These are phyloP conservation scores for Raphanus hybrid DNA, from an alignment of 441 rosid genomes.

Conservation along the genomic window DNA sequence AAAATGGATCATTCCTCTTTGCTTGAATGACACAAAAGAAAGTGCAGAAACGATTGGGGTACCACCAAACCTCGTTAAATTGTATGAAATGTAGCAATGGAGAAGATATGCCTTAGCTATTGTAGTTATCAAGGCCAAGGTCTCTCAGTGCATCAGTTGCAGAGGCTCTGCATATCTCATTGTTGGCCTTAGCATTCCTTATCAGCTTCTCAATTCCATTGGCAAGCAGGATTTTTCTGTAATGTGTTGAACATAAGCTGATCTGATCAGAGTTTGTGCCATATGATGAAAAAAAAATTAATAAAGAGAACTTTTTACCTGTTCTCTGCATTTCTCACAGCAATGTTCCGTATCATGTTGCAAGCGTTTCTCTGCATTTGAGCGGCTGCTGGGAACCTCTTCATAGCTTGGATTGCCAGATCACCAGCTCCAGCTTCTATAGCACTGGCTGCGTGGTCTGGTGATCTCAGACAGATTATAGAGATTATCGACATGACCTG, in stretches of 20 bases:
- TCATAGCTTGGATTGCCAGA: slow-evolving; percentile 85
- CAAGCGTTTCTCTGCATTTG: slow-evolving; percentile 81
- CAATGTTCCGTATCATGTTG: slow-evolving; percentile 91
- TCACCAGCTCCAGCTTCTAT: slow-evolving; percentile 98
- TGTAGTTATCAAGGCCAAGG: slow-evolving; percentile 85
- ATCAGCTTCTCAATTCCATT: slow-evolving; percentile 75
- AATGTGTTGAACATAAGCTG: too few relatives aligned
- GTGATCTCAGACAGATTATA: slow-evolving; percentile 84
- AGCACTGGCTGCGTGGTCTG: slow-evolving; percentile 83
- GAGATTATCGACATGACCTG: slow-evolving; percentile 83
- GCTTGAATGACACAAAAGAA: too few relatives aligned
- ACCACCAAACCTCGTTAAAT: too few relatives aligned
- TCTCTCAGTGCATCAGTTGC: slow-evolving; percentile 95
- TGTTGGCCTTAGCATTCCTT: slow-evolving; percentile 77
- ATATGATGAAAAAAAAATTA: neutral
- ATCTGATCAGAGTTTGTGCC: neutral
- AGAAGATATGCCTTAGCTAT: slow-evolving; percentile 38
- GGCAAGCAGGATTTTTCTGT: slow-evolving; percentile 48
- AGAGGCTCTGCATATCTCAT: slow-evolving; percentile 70
- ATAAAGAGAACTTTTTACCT: slow-evolving; percentile 51
- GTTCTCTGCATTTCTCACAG: slow-evolving; percentile 81
- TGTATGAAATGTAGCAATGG: too few relatives aligned
- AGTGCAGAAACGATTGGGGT: too few relatives aligned
- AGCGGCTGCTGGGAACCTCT: slow-evolving; percentile 69
- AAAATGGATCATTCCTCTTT: too few relatives aligned